phyloP scores from a whole-genome alignment of 2,329 filamentous ascomycete genomes.

The Xylariaceae sp. region DNA sequence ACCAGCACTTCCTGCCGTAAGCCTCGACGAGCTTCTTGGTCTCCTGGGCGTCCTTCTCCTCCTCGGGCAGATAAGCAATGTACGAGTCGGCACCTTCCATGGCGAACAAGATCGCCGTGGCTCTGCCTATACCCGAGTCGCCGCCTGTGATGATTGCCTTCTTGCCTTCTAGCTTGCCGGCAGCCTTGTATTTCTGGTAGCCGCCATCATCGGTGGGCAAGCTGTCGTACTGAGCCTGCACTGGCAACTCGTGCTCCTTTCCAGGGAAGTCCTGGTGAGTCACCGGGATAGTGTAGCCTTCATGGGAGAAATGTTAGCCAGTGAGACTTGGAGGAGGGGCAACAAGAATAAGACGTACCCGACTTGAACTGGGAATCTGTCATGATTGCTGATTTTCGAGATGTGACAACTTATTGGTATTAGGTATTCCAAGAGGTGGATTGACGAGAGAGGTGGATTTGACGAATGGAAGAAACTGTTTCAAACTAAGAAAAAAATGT shows the following conservation, averaged over 20 bases:
- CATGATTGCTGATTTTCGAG: slow-evolving; percentile 14
- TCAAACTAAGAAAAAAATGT: no score
- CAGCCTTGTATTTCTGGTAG: slow-evolving; percentile 65
- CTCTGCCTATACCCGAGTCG: slow-evolving; percentile 72
- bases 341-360: neutral
- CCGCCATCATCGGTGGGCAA: slow-evolving; percentile 64
- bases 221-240: slow-evolving; percentile 56
- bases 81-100: slow-evolving; percentile 73
- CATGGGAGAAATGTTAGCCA: slow-evolving; percentile 1
- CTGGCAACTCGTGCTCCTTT: slow-evolving; percentile 43
- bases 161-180: slow-evolving; percentile 69
- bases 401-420: no score
- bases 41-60: slow-evolving; percentile 69
- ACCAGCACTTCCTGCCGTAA: slow-evolving; percentile 59
- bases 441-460: neutral
- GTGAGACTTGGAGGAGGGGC: neutral
- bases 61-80: slow-evolving; percentile 69
- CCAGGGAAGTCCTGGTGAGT: slow-evolving; percentile 39
- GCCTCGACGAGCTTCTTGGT: slow-evolving; percentile 67
- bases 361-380: slow-evolving; percentile 31
- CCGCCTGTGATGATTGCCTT: slow-evolving; percentile 77
- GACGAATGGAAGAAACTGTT: no score
- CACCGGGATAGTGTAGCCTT: slow-evolving; percentile 37
- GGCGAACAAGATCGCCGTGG: slow-evolving; percentile 70
- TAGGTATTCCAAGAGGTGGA: neutral